Conservation (phyloP, 805 yeast genomes). For the Pichia cabralensis region DNA sequence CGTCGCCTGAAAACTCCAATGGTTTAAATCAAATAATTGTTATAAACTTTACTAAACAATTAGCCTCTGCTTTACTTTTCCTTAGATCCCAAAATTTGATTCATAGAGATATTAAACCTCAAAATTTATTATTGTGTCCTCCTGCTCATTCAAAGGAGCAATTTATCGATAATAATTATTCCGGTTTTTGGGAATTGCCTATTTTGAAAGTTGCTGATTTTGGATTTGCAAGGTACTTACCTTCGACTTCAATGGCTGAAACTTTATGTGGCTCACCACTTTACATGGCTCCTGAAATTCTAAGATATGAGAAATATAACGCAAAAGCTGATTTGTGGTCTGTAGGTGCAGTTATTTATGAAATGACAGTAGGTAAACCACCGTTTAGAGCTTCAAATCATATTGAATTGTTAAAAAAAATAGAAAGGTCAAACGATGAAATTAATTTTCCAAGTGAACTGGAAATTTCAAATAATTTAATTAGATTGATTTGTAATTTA, state of each 20-base stretch:
- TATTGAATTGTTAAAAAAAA: slow-evolving; percentile 76
- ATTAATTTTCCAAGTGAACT: slow-evolving; percentile 68
- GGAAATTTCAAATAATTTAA: slow-evolving; percentile 54
- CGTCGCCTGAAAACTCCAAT: slow-evolving; percentile 63
- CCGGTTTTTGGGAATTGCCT: slow-evolving; percentile 84
- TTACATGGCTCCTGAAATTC: slow-evolving; percentile 97
- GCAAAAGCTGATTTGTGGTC: slow-evolving; percentile 99
- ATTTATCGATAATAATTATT: slow-evolving; percentile 48
- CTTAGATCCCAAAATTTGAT: slow-evolving; percentile 76
- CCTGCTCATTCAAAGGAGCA: slow-evolving; percentile 59
- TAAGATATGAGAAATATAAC: slow-evolving; percentile 88
- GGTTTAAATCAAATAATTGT: slow-evolving; percentile 77
- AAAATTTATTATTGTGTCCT: slow-evolving; percentile 72
- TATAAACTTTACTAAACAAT: slow-evolving; percentile 76
- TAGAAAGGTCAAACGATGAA: slow-evolving; percentile 70
- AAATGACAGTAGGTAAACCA: slow-evolving; percentile 94
- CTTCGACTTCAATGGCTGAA: slow-evolving; percentile 90
- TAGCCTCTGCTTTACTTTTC: slow-evolving; percentile 76
- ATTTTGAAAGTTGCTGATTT: slow-evolving; percentile 91
- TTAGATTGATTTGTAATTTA: slow-evolving; percentile 61
- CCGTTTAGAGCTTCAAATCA: slow-evolving; percentile 94
- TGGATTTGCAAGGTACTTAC: slow-evolving; percentile 93
- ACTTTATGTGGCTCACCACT: slow-evolving; percentile 96
- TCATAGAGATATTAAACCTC: slow-evolving; percentile 94
- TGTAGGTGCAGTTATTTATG: slow-evolving; percentile 92